phyloP scores from a whole-genome alignment of 2,329 filamentous ascomycete genomes.

The Claviceps purpurea region DNA sequence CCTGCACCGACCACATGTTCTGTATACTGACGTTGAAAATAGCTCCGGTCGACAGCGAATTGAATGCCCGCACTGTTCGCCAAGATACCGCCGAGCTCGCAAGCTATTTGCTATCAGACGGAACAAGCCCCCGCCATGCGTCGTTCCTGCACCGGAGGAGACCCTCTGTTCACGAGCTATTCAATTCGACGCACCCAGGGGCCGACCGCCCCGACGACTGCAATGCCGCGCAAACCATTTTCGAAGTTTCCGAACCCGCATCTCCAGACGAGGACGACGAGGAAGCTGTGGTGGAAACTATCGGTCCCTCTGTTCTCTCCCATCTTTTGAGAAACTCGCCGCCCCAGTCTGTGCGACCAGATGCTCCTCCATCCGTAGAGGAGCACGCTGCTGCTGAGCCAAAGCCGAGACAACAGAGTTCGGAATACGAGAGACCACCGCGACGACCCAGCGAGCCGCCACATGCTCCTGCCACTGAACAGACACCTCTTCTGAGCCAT shows the following conservation, averaged over 20 bases:
- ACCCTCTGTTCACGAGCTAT: slow-evolving; percentile 16
- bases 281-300: slow-evolving; percentile 9
- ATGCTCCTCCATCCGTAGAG: slow-evolving; percentile 5
- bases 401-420: neutral
- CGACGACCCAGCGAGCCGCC: slow-evolving; percentile 5
- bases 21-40: slow-evolving; percentile 1
- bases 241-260: slow-evolving; percentile 43
- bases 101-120: slow-evolving; percentile 62
- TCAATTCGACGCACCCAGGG: slow-evolving; percentile 12
- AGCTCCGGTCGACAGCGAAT: slow-evolving; percentile 51
- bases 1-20: too few relatives aligned
- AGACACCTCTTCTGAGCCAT: slow-evolving; percentile 32
- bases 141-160: slow-evolving; percentile 30
- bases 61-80: slow-evolving; percentile 66
- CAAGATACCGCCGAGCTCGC: slow-evolving; percentile 82
- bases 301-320: slow-evolving; percentile 30
- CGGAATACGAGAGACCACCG: slow-evolving; percentile 5
- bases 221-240: slow-evolving; percentile 36
- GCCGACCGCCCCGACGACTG: slow-evolving; percentile 12
- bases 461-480: slow-evolving; percentile 21
- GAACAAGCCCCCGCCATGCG: slow-evolving; percentile 29
- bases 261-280: slow-evolving; percentile 13
- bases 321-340: slow-evolving; percentile 38
- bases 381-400: neutral
- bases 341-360: slow-evolving; percentile 20